Percentiles rank a stretch among this genome's conserved stretches.
phyloP scores from a whole-genome alignment of 176 grass and related monocot genomes.

The Triticum turgidum region DNA sequence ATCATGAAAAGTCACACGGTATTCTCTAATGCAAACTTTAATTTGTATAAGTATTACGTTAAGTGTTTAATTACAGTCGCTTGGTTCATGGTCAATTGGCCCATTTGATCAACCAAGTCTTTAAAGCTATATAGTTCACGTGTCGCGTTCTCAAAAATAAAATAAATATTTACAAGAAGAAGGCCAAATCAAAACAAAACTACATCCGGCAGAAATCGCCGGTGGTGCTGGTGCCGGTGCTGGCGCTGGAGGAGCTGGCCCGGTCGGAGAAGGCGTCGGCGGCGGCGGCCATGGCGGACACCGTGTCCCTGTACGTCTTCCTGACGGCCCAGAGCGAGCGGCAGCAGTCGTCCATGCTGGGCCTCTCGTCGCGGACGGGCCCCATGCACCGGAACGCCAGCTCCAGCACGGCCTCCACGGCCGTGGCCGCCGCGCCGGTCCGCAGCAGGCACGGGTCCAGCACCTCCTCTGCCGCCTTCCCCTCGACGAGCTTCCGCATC shows the following conservation, averaged over 20 bases:
- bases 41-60: not conserved
- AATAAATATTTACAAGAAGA: not conserved
- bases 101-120: not conserved
- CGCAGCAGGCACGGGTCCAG: conserved; percentile 57
- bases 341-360: conserved; percentile 69
- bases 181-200: not conserved
- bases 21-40: not conserved
- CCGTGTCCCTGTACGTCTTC: conserved; percentile 65
- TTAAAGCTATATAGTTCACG: not conserved
- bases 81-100: not conserved
- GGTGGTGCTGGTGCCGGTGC: not conserved
- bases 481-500: conserved; percentile 45
- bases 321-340: conserved; percentile 71
- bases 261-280: not conserved
- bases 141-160: not conserved
- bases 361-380: conserved; percentile 45
- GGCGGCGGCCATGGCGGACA: not conserved
- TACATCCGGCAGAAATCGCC: conserved; percentile 25
- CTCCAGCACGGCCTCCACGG: conserved; percentile 65
- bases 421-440: conserved; percentile 24
- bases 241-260: conserved; percentile 9
- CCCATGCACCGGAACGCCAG: conserved; percentile 67
- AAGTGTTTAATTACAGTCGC: not conserved
- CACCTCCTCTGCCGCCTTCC: conserved; percentile 49
- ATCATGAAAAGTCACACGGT: not conserved